Base-by-base conservation (phyloP, 2,329 filamentous ascomycete species). In the Plenodomus tracheiphilus region DNA sequence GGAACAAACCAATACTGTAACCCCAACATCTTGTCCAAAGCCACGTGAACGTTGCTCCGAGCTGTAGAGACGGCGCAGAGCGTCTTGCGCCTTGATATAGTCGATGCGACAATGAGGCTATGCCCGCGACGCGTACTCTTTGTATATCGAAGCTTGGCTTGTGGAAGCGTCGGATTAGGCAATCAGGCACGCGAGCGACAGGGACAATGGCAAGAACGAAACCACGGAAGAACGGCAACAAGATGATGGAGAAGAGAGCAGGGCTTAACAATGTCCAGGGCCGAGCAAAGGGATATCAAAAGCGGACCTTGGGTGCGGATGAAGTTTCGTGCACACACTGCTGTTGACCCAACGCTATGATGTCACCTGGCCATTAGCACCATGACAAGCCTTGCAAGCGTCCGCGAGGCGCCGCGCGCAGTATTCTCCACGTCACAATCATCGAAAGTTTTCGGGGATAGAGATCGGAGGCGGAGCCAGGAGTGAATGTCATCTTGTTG, bases 1-100 rank as follows among this genome's bases (percentile, higher is more conserved):
- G 89, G 89, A 28, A 91, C 79, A 49, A 87, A 73, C 87, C 77
- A 79, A 51, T 77, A 81, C 51, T 78, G 79, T 61, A 77, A 63
- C 6, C 54, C 58, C 63, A 69, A 66, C 68, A 71, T 32, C 28
- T 32, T 32, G 7, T 32, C 28, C 6, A 15, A 32, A 15, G 11
- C 13, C 28, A 4, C 11, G 28, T 18, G 16, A 37, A 9, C 8
- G 11, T 15, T 37, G 35, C 15, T 16, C 18, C 16, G 8, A 37
- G 18, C 13, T 16, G 6, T 11, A 19, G 35, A 17, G 11, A 15
- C 6, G 4, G 28, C 28, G 28, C 28, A 32, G 28, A 32, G 28
- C 28, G 28, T 25, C 28, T 32, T 32, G 7, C 9, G 13, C 13
- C 13, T 32, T 32, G 28, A 11, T 32, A 32, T 32, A 32, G 28